Percentiles rank a stretch among this genome's conserved stretches.
Conservation (phyloP, 345 rosid species). For the Linum usitatissimum region DNA sequence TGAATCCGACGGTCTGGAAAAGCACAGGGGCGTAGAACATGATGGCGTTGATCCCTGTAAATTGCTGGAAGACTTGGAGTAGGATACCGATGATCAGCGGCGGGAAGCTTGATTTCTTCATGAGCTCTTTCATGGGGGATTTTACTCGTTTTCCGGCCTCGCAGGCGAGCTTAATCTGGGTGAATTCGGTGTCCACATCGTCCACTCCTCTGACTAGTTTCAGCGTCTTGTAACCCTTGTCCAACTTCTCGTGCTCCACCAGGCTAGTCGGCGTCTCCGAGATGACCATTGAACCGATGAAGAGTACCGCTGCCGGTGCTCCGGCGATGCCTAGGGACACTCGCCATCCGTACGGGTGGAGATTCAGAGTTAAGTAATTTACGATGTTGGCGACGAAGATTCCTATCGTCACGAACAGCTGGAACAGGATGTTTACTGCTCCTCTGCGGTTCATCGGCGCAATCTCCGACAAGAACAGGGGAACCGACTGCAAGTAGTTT, state of each 20-base stretch:
- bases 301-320: constrained; percentile 32
- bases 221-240: constrained; percentile 24
- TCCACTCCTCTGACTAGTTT: constrained; percentile 43
- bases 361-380: constrained; percentile 29
- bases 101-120: constrained; percentile 38
- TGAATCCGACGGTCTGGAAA: constrained; percentile 32
- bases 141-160: constrained; percentile 32
- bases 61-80: constrained; percentile 52
- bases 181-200: constrained; percentile 33
- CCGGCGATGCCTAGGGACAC: constrained; percentile 42
- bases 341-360: constrained; percentile 48
- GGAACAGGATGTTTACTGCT: constrained; percentile 47
- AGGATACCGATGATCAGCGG: constrained; percentile 38
- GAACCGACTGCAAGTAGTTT: constrained; percentile 57
- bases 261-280: constrained; percentile 55
- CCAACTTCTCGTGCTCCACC: constrained; percentile 30
- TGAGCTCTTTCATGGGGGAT: constrained; percentile 19
- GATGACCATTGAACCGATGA: constrained; percentile 43
- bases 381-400: constrained; percentile 41
- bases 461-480: constrained; percentile 54
- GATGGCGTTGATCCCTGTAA: constrained; percentile 50
- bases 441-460: constrained; percentile 46
- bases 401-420: constrained; percentile 46
- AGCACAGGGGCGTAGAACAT: constrained; percentile 33
- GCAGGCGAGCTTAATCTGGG: constrained; percentile 28